These are phyloP conservation scores for Leersia perrieri DNA, from an alignment of 176 grass and related monocot genomes.

Conservation along the genomic window DNA sequence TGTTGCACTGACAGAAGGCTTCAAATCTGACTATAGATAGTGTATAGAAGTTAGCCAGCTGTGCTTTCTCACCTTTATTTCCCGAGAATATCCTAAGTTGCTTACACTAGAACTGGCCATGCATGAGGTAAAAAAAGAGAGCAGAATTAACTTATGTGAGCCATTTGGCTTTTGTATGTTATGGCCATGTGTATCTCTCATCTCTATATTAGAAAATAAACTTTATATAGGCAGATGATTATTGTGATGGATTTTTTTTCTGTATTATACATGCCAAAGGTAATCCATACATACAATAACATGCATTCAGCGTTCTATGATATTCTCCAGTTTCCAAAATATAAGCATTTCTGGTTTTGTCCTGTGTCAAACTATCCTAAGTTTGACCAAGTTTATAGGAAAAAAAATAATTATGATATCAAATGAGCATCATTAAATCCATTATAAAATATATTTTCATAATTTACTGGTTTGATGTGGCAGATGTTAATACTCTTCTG, in stretches of 20 bases:
- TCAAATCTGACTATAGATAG: slow-evolving; percentile 73
- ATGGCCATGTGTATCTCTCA: background rate
- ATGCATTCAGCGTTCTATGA: slow-evolving; percentile 17
- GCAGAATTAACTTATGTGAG: background rate
- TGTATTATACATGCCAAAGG: background rate
- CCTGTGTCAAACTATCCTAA: no score
- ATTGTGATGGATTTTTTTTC: background rate
- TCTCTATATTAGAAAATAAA: slow-evolving; percentile 20
- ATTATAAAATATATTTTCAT: no score
- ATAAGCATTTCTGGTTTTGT: no score
- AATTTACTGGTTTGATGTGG: no score
- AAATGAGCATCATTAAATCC: no score
- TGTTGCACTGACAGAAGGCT: slow-evolving; percentile 91
- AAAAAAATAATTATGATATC: no score
- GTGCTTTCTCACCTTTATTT: slow-evolving; percentile 36
- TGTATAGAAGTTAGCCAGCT: slow-evolving; percentile 28
- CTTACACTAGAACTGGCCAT: slow-evolving; percentile 26
- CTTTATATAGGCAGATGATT: slow-evolving; percentile 29
- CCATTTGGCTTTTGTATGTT: slow-evolving; percentile 15
- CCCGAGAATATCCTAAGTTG: slow-evolving; percentile 25
- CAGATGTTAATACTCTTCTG: no score
- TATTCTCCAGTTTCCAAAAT: slow-evolving; percentile 6
- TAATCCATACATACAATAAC: slow-evolving; percentile 10
- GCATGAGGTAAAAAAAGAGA: slow-evolving; percentile 7
- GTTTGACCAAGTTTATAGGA: no score